Base-by-base conservation (phyloP, 1,139 yeast genomes). In the Diutina sp. region DNA sequence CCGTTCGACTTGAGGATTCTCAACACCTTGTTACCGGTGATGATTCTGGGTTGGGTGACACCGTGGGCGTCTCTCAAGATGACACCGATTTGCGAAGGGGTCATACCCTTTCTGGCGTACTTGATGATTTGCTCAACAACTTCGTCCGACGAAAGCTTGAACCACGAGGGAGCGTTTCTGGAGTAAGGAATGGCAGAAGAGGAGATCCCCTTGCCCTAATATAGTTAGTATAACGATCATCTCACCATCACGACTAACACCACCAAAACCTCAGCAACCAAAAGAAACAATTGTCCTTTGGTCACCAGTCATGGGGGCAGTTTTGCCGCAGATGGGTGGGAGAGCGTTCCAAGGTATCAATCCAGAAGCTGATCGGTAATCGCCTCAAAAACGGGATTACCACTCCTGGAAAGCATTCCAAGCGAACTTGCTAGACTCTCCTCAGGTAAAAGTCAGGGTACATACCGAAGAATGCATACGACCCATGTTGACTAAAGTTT, bases 11-110 rank as follows among this genome's bases (percentile, higher is more conserved):
- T 95, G 78, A 93, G 86, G 83, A 93, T 90, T 87, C 99, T 91
- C 79, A 93, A 87, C 74, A 93, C 87, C 90, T 95, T 95, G 97
- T 91, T 91, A 85, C 98, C 98, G 69, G 99, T 93, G 80, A 90
- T 90, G 74, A 91, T 86, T 82, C 86, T 90, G 71, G 97, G 80
- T 82, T 91, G 97, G 75, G 97, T 86, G 71, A 93, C 98, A 81
- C 99, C 99, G 83, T 95, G 99, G 71, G 98, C 95, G 82, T 93
- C 99, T 86, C 99, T 91, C 78, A 93, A 90, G 73, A 90, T 80
- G 73, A 93, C 99, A 88, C 99, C 99, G 68, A 93, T 93, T 80
- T 90, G 96, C 71, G 99, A 93, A 72, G 99, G 99, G 69, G 98
- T 90, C 78, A 90, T 82, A 90, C 99, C 99, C 87, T 93, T 93